Conservation (phyloP, 768 basidiomycete species). For the Rhizopogon sp. region DNA sequence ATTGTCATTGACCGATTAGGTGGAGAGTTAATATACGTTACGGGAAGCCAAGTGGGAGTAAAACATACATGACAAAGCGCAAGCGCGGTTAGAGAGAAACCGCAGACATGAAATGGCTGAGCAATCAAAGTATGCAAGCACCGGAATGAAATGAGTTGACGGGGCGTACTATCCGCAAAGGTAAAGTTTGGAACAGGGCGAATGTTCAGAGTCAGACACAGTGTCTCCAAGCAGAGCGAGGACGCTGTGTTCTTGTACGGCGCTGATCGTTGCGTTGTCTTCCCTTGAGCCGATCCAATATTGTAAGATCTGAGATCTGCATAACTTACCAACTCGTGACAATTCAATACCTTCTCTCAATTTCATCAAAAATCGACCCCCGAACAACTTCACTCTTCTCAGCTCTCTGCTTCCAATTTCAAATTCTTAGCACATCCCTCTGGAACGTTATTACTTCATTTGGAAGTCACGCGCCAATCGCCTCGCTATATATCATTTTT, state of each 20-base stretch:
- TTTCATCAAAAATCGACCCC: conserved; percentile 2
- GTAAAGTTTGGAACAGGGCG: background rate
- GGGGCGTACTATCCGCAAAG: background rate
- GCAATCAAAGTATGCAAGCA: conserved; percentile 3
- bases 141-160: background rate
- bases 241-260: background rate
- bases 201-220: no score
- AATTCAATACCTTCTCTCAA: conserved; percentile 4
- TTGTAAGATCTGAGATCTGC: conserved; percentile 13
- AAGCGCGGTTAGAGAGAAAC: conserved; percentile 7
- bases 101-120: conserved; percentile 6
- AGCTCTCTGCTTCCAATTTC: conserved; percentile 23
- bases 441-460: conserved; percentile 11
- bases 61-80: conserved; percentile 14
- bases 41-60: conserved; percentile 14
- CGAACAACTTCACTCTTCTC: background rate
- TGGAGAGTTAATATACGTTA: conserved; percentile 25
- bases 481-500: no score
- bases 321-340: conserved; percentile 15
- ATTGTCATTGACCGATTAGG: conserved; percentile 22
- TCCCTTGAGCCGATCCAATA: background rate
- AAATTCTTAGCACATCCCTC: conserved; percentile 11
- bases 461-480: conserved; percentile 1
- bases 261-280: conserved; percentile 6
- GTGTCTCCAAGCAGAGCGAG: background rate